Evolutionary conservation across 257 asterid species (phyloP).

Genomic region (Plantago major): DNA sequence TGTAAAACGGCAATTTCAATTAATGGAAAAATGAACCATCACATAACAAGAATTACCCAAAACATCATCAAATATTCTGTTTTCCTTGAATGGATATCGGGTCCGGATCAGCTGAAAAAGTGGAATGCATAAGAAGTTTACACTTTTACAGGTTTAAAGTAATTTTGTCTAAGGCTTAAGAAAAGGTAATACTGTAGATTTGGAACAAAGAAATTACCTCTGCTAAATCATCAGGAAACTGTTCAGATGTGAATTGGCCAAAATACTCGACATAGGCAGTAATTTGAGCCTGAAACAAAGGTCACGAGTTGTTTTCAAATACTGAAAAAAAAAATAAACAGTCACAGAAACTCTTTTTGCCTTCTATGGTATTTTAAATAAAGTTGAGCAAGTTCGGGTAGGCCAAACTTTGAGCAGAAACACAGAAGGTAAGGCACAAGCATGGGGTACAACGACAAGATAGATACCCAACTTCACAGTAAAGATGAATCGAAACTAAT

Average conservation of each 20-base stretch:
- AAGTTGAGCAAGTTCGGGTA: too few species aligned
- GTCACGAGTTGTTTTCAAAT: slow-evolving; percentile 6
- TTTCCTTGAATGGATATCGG: slow-evolving; percentile 80
- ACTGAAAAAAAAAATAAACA: neutral
- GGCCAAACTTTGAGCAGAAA: too few species aligned
- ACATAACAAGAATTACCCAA: slow-evolving; percentile 47
- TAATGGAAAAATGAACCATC: slow-evolving; percentile 10
- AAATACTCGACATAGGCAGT: slow-evolving; percentile 89
- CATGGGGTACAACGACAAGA: too few species aligned
- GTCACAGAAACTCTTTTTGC: neutral
- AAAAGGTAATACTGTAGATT: slow-evolving; percentile 1
- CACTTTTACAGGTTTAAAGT: neutral
- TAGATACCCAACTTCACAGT: too few species aligned
- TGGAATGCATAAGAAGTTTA: slow-evolving; percentile 9
- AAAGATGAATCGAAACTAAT: too few species aligned
- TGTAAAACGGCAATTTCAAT: neutral
- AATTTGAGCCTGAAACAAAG: slow-evolving; percentile 61
- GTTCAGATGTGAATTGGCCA: slow-evolving; percentile 92
- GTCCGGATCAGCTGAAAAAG: slow-evolving; percentile 74
- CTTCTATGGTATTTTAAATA: neutral
- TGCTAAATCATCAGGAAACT: slow-evolving; percentile 90
- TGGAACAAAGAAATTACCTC: slow-evolving; percentile 54
- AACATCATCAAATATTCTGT: slow-evolving; percentile 89
- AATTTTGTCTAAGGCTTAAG: neutral
- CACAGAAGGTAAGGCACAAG: too few species aligned